Base-by-base conservation (phyloP, 306 rosid species). In the Glycine soja region DNA sequence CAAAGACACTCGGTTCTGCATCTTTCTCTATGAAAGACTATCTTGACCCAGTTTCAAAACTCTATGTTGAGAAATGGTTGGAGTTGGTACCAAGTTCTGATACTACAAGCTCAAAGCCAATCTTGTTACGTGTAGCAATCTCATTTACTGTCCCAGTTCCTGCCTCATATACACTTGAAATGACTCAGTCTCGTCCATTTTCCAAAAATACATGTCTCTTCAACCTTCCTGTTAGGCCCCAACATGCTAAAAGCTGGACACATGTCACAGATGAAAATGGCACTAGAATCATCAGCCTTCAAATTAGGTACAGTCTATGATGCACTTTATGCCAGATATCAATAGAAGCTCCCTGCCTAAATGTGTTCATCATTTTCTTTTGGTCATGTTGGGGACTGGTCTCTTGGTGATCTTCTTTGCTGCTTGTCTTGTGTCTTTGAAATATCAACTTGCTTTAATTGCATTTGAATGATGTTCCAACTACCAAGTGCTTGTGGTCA, bases 181-280 rank as follows among this genome's bases (percentile, higher is more conserved):
- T 95, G 86, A 72, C 82, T 85, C 84, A 62, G 9, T 76, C 97
- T 80, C 91, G 74, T 63, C 79, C 82, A 32, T 52, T 80, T 52
- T 82, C 90, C 36, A 88, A 88, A 83, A 85, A 46, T 70, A 75
- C 92, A 8, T 89, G 95, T 75, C 83, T 95, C 76, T 84, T 88
- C 82, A 90, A 90, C 47, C 77, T 87, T 76, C 81, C 94, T 74
- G 90, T 85, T 79, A 86, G 69, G 80, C 74, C 72, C 65, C 86
- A 83, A 64, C 90, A 76, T 76, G 80, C 87, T 76, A 90, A 82
- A 83, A 72, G 88, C 76, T 87, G 87, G 88, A 85, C 84, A 0
- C 87, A 82, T 50, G 95, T 90, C 81, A 79, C 86, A n/a, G 97
- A 93, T 86, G 99, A 93, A 90, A 85, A 72, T 85, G 95, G 87